phyloP scores from a whole-genome alignment of 306 rosid species.

The Cicer chorassanicum region DNA sequence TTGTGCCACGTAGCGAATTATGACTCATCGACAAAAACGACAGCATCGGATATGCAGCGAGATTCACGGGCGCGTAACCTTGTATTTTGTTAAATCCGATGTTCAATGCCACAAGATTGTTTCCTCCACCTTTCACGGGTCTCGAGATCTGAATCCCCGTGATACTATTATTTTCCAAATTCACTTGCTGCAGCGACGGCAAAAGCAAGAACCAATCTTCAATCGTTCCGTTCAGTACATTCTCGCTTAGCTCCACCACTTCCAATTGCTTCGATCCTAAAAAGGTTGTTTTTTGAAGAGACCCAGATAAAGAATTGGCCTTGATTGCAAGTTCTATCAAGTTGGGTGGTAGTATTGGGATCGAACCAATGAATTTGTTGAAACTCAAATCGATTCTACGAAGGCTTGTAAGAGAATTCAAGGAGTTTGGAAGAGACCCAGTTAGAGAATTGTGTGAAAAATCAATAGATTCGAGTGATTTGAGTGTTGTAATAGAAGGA shows the following conservation, averaged over 20 bases:
- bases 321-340: slow-evolving; percentile 76
- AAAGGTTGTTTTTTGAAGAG: slow-evolving; percentile 57
- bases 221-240: slow-evolving; percentile 57
- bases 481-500: slow-evolving; percentile 56
- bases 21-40: slow-evolving; percentile 74
- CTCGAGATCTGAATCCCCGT: slow-evolving; percentile 59
- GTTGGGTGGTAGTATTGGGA: slow-evolving; percentile 70
- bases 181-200: slow-evolving; percentile 75
- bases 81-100: slow-evolving; percentile 77
- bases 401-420: slow-evolving; percentile 53
- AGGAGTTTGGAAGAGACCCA: slow-evolving; percentile 59
- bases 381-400: slow-evolving; percentile 77
- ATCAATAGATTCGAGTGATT: slow-evolving; percentile 65
- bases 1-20: slow-evolving; percentile 76
- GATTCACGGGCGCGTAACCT: slow-evolving; percentile 70
- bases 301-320: slow-evolving; percentile 67
- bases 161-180: slow-evolving; percentile 73
- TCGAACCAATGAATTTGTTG: slow-evolving; percentile 64
- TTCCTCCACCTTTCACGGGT: slow-evolving; percentile 35
- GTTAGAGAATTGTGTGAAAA: slow-evolving; percentile 62
- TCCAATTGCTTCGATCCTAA: slow-evolving; percentile 55
- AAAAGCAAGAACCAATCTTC: slow-evolving; percentile 71
- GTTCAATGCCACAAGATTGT: slow-evolving; percentile 78
- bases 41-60: slow-evolving; percentile 59
- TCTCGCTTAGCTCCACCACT: slow-evolving; percentile 82